These are phyloP conservation scores for Didymellaceae sp. DNA, from an alignment of 2,329 filamentous ascomycete genomes.

Conservation along the genomic window DNA sequence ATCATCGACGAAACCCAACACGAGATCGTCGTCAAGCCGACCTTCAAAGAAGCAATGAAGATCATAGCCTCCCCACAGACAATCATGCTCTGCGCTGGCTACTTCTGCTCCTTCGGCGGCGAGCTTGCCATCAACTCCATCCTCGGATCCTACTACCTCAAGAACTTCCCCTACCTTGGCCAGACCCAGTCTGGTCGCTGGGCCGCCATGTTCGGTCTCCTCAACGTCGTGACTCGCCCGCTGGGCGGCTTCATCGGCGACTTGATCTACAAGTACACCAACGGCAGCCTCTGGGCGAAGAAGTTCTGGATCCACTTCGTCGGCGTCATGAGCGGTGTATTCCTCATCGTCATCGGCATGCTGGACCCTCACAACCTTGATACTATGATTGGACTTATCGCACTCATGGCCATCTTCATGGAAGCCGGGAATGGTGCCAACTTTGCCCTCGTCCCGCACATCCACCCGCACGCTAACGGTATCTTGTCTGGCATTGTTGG, in stretches of 20 bases:
- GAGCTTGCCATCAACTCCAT: slow-evolving; percentile 68
- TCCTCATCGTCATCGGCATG: slow-evolving; percentile 69
- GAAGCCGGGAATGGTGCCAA: slow-evolving; percentile 87
- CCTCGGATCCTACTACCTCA: slow-evolving; percentile 64
- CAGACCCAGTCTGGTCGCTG: slow-evolving; percentile 64
- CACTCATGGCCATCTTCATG: slow-evolving; percentile 79
- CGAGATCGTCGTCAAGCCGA: slow-evolving; percentile 69
- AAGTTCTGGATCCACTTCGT: slow-evolving; percentile 67
- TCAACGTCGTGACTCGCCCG: slow-evolving; percentile 73
- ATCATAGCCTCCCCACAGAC: slow-evolving; percentile 68
- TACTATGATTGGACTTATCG: slow-evolving; percentile 78
- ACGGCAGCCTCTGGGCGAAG: slow-evolving; percentile 65
- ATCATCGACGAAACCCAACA: slow-evolving; percentile 62
- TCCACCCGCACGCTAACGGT: slow-evolving; percentile 83
- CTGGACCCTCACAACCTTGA: slow-evolving; percentile 65
- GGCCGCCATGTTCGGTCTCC: slow-evolving; percentile 77
- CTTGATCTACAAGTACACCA: slow-evolving; percentile 59
- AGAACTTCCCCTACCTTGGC: slow-evolving; percentile 61
- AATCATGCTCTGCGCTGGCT: slow-evolving; percentile 59
- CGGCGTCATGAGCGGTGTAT: slow-evolving; percentile 62
- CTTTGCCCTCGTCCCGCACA: slow-evolving; percentile 85
- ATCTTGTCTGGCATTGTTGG: slow-evolving; percentile 79
- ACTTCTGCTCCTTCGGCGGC: slow-evolving; percentile 67
- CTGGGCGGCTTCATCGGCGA: slow-evolving; percentile 68
- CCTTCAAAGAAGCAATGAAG: slow-evolving; percentile 63